Base-by-base conservation (phyloP, 1,284 basidiomycete genomes). In the Leccinum holopus region DNA sequence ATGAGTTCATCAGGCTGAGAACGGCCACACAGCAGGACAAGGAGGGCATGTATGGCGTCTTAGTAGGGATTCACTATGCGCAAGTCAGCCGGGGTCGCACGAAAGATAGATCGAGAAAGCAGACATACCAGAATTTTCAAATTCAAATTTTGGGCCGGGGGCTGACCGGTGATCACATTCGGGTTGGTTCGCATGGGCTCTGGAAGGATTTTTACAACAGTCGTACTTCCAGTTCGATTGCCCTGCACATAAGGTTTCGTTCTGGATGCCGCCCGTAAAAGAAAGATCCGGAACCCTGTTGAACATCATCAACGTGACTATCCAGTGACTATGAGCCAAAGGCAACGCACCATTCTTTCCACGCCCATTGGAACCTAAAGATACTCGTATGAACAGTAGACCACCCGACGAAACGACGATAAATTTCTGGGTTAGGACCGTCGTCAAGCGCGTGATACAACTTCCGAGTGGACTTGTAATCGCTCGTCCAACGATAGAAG, bases 381-480 rank as follows among this genome's bases (percentile, higher is more conserved):
- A 99, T 99, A 69, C 92, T 95, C 84, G 99, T 91, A 71, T 99
- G 97, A 30, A 93, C 84, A 5, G 94, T 87, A 71, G 98, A 98
- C 97, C 97, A 99, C 68, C 97, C 95, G 0, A 92, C 87, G 63
- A 95, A 91, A 21, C 94, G 82, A 61, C 88, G 83, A 0, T 90
- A 82, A 54, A 93, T 80, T 69, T 97, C 96, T 4, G 92, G 86
- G 67, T 98, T 96, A 41, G 98, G 80, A 1, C 91, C 91, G 52
- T 94, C 90, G 1, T 83, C 81, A n/a, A 97, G 80, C 12, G 84
- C 76, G 12, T 76, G 78, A 72, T 97, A 99, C 14, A 98, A 76
- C 28, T 30, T 30, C 28, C 28, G 28, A 7, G 98, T 95, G 3
- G 92, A 94, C 74, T 97, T 94, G 59, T 97, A 11, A 99, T 92